These are phyloP conservation scores for Annulohypoxylon nitens DNA, from an alignment of 495 filamentous ascomycete genomes.

Conservation along the genomic window DNA sequence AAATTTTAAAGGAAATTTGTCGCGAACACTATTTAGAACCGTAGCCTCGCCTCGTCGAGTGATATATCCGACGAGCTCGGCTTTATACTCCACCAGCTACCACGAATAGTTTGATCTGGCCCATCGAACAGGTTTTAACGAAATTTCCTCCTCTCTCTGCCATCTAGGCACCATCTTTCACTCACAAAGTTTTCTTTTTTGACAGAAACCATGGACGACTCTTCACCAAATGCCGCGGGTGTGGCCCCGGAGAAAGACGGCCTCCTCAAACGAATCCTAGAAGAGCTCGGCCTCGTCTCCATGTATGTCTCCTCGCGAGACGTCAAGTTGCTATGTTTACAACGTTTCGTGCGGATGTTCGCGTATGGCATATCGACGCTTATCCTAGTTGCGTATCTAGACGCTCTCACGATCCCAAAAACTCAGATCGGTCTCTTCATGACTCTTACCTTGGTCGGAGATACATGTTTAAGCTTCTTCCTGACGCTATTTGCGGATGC, in stretches of 20 bases:
- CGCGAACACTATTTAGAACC: neutral
- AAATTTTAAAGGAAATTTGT: neutral
- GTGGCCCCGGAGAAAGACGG: neutral
- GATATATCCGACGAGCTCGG: constrained; percentile 10
- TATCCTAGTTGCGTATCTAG: constrained; percentile 64
- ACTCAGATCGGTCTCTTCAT: constrained; percentile 85
- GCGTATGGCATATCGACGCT: constrained; percentile 59
- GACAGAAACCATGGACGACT: neutral
- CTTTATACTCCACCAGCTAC: constrained; percentile 7
- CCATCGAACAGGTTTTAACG: neutral
- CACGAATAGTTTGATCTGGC: neutral
- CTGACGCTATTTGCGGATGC: constrained; percentile 83
- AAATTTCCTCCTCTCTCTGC: neutral
- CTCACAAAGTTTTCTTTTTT: neutral
- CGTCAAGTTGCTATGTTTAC: constrained; percentile 77
- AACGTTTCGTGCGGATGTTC: constrained; percentile 74
- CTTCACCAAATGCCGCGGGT: neutral
- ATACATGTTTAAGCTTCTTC: constrained; percentile 79
- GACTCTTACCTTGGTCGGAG: constrained; percentile 85
- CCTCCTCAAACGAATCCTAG: constrained; percentile 11
- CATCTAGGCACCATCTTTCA: too few species aligned
- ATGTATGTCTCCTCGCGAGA: constrained; percentile 67
- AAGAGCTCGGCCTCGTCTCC: constrained; percentile 58
- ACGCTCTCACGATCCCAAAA: constrained; percentile 72
- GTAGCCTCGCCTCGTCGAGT: neutral